phyloP scores from a whole-genome alignment of 768 basidiomycete genomes.

The Agaricus subrufescens region DNA sequence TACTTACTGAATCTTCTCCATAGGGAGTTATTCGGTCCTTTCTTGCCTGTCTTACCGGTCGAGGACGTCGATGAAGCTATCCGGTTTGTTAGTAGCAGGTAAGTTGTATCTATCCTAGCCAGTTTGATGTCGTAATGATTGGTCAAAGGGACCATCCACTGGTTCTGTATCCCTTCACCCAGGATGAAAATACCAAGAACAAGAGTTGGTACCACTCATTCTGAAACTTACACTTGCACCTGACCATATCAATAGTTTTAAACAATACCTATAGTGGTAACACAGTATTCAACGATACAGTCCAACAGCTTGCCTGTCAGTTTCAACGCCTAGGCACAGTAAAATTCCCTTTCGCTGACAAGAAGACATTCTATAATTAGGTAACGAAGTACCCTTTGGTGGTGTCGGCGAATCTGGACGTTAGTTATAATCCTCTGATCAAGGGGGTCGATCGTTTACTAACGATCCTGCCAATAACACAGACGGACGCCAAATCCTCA shows the following conservation, averaged over 20 bases:
- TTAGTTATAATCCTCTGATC: slow-evolving; percentile 24
- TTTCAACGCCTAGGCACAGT: neutral
- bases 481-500: slow-evolving; percentile 54
- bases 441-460: neutral
- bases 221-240: neutral
- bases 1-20: neutral
- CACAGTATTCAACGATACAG: slow-evolving; percentile 54
- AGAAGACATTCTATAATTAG: slow-evolving; percentile 14
- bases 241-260: slow-evolving; percentile 36
- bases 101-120: slow-evolving; percentile 7
- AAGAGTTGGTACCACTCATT: slow-evolving; percentile 24
- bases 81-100: slow-evolving; percentile 50
- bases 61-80: slow-evolving; percentile 52
- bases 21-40: slow-evolving; percentile 73
- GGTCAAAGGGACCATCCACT: slow-evolving; percentile 50
- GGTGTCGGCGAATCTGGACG: slow-evolving; percentile 60
- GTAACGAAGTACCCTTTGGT: slow-evolving; percentile 24
- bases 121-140: neutral
- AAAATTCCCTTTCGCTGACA: neutral
- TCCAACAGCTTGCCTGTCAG: slow-evolving; percentile 49
- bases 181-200: slow-evolving; percentile 34
- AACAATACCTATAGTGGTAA: slow-evolving; percentile 52
- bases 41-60: slow-evolving; percentile 60
- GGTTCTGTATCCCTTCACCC: slow-evolving; percentile 61
- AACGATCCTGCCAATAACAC: neutral